A percentile compares a stretch with the other conserved stretches of the same genome.
These are phyloP conservation scores for Fusarium brachygibbosum DNA, from an alignment of 2,329 filamentous ascomycete species.

Conservation along the genomic window DNA sequence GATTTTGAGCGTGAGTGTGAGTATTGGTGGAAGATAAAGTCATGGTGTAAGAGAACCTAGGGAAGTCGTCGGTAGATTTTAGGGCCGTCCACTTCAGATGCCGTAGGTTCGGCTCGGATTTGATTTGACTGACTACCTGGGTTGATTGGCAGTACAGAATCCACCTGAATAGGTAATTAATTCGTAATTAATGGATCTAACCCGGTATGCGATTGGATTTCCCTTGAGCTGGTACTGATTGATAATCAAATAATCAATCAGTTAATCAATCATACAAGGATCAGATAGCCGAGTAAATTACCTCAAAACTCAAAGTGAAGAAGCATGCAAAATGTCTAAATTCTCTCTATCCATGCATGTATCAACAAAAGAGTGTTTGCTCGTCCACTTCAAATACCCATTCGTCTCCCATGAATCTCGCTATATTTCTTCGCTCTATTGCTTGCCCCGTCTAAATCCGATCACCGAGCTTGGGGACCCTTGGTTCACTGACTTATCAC, in stretches of 20 bases:
- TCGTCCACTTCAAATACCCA: slow-evolving; percentile 16
- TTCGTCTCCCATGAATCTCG: slow-evolving; percentile 19
- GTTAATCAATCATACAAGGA: slow-evolving; percentile 11
- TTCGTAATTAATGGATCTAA: slow-evolving; percentile 14
- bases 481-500: slow-evolving; percentile 7
- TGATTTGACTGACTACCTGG: neutral
- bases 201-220: slow-evolving; percentile 9
- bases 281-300: neutral
- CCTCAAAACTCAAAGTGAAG: slow-evolving; percentile 3
- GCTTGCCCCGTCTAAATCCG: slow-evolving; percentile 34
- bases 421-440: slow-evolving; percentile 36
- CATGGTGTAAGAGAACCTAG: slow-evolving; percentile 29
- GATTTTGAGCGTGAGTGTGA: neutral
- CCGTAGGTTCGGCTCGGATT: slow-evolving; percentile 33
- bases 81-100: slow-evolving; percentile 34
- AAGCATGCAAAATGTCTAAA: neutral
- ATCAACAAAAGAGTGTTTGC: neutral
- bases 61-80: slow-evolving; percentile 31
- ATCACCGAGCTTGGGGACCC: slow-evolving; percentile 28
- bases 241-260: slow-evolving; percentile 37
- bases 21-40: slow-evolving; percentile 20
- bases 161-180: slow-evolving; percentile 27
- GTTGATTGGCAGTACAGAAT: slow-evolving; percentile 12
- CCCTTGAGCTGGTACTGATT: slow-evolving; percentile 27
- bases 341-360: neutral